Conservation (phyloP, 768 basidiomycete species). For the Paxillus ammoniavirescens region DNA sequence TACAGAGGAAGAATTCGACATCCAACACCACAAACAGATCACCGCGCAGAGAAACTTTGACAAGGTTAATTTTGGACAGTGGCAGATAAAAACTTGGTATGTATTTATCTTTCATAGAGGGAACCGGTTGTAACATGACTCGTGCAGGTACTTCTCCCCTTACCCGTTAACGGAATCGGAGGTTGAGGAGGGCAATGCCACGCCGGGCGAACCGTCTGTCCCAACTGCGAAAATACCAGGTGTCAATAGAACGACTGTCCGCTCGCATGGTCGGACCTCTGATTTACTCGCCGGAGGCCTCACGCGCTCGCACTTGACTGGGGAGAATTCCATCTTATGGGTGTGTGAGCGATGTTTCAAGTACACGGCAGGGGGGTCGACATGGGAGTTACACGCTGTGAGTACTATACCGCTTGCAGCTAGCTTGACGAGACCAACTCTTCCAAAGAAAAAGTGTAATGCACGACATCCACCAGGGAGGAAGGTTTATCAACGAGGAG, state of each 20-base stretch:
- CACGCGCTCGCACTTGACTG: conserved; percentile 41
- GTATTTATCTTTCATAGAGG: conserved; percentile 24
- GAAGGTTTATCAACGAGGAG: conserved; percentile 88
- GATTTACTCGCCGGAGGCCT: conserved; percentile 69
- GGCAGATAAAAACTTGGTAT: conserved; percentile 88
- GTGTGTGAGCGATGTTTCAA: conserved; percentile 97
- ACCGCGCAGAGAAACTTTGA: conserved; percentile 81
- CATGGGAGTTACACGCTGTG: conserved; percentile 72
- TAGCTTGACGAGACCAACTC: conserved; percentile 10
- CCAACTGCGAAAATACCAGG: conserved; percentile 45
- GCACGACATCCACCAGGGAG: conserved; percentile 76
- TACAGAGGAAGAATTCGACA: conserved; percentile 70
- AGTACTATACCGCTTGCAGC: conserved; percentile 19
- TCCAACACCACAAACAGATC: conserved; percentile 64
- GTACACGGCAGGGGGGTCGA: conserved; percentile 77
- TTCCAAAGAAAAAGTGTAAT: conserved; percentile 61
- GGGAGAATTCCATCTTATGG: conserved; percentile 61
- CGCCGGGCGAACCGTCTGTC: conserved; percentile 23
- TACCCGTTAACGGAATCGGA: conserved; percentile 79
- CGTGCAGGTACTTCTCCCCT: conserved; percentile 85
- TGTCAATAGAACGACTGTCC: conserved; percentile 46
- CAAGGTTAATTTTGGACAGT: conserved; percentile 79
- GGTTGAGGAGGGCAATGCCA: conserved; percentile 43
- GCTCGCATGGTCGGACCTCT: conserved; percentile 71
- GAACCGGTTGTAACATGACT: neutral